Evolutionary conservation across 257 asterid species (phyloP).

Genomic region (Solanum lycopersicoides): DNA sequence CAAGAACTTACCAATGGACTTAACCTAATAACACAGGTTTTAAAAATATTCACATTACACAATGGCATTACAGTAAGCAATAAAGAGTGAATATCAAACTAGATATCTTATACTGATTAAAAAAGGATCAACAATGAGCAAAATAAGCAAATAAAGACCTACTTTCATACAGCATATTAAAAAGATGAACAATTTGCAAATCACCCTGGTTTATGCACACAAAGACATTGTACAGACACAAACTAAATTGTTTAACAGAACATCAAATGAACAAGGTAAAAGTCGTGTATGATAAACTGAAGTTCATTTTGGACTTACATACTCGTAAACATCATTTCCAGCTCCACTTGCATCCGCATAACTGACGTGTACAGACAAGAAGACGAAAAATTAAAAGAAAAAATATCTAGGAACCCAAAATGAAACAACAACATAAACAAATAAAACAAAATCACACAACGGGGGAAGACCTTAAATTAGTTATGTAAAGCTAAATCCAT

Average conservation of each 20-base stretch:
- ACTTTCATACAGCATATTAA: background rate
- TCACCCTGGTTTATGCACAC: background rate
- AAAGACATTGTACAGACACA: background rate
- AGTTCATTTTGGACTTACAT: constrained; percentile 25
- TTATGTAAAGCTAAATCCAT: background rate
- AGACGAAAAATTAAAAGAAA: background rate
- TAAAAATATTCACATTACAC: background rate
- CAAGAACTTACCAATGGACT: constrained; percentile 46
- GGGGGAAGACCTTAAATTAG: background rate
- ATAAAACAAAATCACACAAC: background rate
- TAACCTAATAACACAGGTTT: constrained; percentile 26
- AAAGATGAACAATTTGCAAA: background rate
- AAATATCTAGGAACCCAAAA: background rate
- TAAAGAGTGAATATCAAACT: background rate
- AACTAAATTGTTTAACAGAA: background rate
- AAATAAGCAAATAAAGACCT: background rate
- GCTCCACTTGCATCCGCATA: constrained; percentile 69
- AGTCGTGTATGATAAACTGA: background rate
- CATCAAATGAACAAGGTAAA: background rate
- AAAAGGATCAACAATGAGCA: background rate
- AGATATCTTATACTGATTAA: background rate
- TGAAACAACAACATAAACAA: background rate
- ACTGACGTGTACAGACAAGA: constrained; percentile 18
- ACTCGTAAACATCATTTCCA: constrained; percentile 53
- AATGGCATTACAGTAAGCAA: background rate